Conservation (phyloP, 495 filamentous ascomycete genomes). For the Alectoria sarmentosa region DNA sequence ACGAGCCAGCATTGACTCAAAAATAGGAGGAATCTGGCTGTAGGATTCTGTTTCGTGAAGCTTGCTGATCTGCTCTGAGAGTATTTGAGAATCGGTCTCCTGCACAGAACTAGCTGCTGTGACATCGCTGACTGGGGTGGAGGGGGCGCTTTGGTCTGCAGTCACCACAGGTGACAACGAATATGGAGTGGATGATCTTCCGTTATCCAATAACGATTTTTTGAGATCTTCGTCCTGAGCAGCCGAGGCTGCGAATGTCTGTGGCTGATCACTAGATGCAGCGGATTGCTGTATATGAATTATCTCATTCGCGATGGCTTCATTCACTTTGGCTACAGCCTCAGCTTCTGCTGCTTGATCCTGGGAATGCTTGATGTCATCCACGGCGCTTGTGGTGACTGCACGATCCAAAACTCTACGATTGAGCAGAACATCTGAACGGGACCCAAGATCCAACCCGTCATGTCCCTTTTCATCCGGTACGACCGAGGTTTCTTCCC, state of each 20-base stretch:
- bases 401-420: constrained; percentile 34
- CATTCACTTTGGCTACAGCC: constrained; percentile 52
- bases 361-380: constrained; percentile 54
- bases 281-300: constrained; percentile 36
- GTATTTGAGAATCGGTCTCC: constrained; percentile 55
- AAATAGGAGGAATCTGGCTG: constrained; percentile 81
- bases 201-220: not conserved
- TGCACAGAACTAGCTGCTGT: constrained; percentile 32
- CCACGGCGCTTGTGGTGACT: constrained; percentile 43
- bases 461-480: constrained; percentile 41
- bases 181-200: not conserved
- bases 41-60: constrained; percentile 61
- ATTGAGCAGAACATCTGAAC: constrained; percentile 17
- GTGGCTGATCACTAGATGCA: constrained; percentile 2
- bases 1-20: constrained; percentile 74
- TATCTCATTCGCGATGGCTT: constrained; percentile 58
- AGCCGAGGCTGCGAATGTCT: not conserved
- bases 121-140: constrained; percentile 18
- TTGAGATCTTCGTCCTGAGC: not conserved
- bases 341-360: constrained; percentile 46
- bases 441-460: constrained; percentile 27
- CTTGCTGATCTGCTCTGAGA: constrained; percentile 66
- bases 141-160: constrained; percentile 8
- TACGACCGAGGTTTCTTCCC: constrained; percentile 55
- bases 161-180: constrained; percentile 6